Evolutionary conservation across 257 asterid species (phyloP).

Genomic region (Solanum infundibuliforme): DNA sequence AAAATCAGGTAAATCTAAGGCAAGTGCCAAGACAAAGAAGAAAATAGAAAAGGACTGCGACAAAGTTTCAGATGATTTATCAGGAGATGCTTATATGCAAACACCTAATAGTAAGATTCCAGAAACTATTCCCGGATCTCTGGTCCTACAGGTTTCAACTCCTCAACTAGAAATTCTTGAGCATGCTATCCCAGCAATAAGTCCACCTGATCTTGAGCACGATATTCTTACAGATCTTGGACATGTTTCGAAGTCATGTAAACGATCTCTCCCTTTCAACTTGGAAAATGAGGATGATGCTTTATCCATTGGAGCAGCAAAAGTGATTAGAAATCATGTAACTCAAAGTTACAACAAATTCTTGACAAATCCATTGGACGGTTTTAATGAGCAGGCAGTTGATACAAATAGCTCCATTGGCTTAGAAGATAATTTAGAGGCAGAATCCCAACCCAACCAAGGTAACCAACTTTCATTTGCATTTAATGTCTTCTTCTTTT

Average conservation of each 20-base stretch:
- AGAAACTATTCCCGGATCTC: neutral
- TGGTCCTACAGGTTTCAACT: conserved; percentile 11
- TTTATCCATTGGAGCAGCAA: neutral
- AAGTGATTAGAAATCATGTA: neutral
- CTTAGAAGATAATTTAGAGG: neutral
- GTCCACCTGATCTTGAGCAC: neutral
- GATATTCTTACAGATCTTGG: neutral
- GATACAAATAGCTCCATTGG: neutral
- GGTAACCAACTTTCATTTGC: neutral
- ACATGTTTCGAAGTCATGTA: neutral
- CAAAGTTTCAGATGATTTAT: neutral
- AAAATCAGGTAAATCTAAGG: neutral
- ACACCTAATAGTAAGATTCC: neutral
- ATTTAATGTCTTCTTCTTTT: neutral
- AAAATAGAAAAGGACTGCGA: neutral
- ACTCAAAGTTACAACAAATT: neutral
- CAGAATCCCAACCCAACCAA: neutral
- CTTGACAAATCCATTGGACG: neutral
- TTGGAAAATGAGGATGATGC: neutral
- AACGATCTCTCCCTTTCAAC: conserved; percentile 12
- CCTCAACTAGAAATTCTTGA: conserved; percentile 15
- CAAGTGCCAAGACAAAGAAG: neutral
- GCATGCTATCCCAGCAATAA: neutral
- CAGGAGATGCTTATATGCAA: neutral
- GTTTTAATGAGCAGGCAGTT: neutral